phyloP scores from a whole-genome alignment of 2,329 filamentous ascomycete species.

The Pseudonectria buxi region DNA sequence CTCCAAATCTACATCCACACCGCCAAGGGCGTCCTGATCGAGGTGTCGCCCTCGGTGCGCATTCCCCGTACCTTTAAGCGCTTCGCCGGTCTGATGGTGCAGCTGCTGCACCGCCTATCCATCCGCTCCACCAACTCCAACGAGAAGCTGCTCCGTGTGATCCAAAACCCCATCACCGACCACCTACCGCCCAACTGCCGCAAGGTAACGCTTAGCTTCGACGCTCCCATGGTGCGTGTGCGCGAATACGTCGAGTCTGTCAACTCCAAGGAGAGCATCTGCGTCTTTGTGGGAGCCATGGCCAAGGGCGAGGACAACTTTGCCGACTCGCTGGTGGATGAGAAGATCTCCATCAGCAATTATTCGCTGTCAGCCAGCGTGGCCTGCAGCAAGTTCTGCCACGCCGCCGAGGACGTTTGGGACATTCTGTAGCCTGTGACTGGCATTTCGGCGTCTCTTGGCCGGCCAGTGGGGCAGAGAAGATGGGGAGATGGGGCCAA shows the following conservation, averaged over 20 bases:
- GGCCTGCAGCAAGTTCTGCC: conserved; percentile 98
- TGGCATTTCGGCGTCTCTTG: background rate
- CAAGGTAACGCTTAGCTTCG: conserved; percentile 94
- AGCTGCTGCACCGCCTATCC: conserved; percentile 88
- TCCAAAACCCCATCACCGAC: conserved; percentile 96
- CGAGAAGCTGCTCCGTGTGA: conserved; percentile 94
- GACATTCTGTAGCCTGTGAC: conserved; percentile 63
- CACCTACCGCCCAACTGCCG: conserved; percentile 95
- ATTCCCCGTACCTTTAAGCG: conserved; percentile 98
- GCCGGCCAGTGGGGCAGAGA: conserved; percentile 12
- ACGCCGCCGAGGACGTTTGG: conserved; percentile 96
- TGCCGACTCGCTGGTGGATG: conserved; percentile 88
- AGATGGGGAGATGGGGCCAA: conserved; percentile 1
- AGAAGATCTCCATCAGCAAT: conserved; percentile 97
- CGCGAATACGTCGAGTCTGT: conserved; percentile 82
- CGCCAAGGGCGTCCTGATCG: conserved; percentile 92
- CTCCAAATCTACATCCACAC: conserved; percentile 99
- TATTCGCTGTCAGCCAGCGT: conserved; percentile 96
- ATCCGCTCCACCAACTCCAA: conserved; percentile 96
- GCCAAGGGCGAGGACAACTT: conserved; percentile 95
- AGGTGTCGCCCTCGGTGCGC: conserved; percentile 95
- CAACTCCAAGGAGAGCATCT: conserved; percentile 81
- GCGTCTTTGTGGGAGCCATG: conserved; percentile 97
- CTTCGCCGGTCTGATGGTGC: conserved; percentile 97
- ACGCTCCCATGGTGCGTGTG: conserved; percentile 78